Base-by-base conservation (phyloP, 73 alveolate species). In the Stentor roeselii region DNA sequence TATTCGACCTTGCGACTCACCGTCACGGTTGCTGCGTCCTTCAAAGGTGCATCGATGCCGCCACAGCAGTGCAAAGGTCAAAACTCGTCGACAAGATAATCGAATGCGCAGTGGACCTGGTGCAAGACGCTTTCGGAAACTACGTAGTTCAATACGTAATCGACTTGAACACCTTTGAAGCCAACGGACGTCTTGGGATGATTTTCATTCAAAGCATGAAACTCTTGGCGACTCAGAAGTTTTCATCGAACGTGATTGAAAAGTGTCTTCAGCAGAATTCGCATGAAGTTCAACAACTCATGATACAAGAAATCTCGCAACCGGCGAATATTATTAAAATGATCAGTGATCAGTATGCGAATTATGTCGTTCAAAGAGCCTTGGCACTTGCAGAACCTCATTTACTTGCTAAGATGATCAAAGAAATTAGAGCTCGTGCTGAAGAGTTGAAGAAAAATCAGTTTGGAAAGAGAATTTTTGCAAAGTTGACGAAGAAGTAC, bases 11-110 rank as follows among this genome's bases (percentile, higher is more conserved):
- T 38, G 93, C 94, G 60, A 90, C 96, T 3, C 90, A 93, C 86
- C 90, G 94, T 86, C 97, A 94, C 83, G 97, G 98, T 11, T 94
- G 98, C 80, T 92, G 97, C 78, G 98, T 92, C 30, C 78, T 94
- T 59, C 96, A 94, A 85, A 76, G 93, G 37, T 90, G 93, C 87
- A 75, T 94, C 34, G 98, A 87, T 75, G 83, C 86, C 41, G 88
- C 84, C 36, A 92, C 89, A 80, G 59, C 4, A 74, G 60, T 75
- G 31, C 86, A 89, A 84, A 67, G 67, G 61, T 87, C 39, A 0
- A 27, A 50, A 11, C 84, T 89, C 0, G 88, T 93, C 36, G 92
- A 92, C 36, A 86, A 82, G 42, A 84, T 94, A 30, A 86, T 92
- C 39, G 84, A 78, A 30, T 59, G 83, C 75, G 84, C 90, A 59